phyloP scores from a whole-genome alignment of 78 protist species.

The Acrasis kona region DNA sequence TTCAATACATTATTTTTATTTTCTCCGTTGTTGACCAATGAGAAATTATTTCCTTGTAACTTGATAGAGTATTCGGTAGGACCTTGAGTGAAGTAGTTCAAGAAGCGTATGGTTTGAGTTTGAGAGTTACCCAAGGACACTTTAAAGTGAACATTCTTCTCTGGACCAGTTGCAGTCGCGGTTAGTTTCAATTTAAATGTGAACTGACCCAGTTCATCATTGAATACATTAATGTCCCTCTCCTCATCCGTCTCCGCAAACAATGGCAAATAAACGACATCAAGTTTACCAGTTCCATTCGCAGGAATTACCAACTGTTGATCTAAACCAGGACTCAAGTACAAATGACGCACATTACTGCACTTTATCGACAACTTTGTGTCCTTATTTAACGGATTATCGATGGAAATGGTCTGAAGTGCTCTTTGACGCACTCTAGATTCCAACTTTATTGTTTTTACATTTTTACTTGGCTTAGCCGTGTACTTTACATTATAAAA shows the following conservation, averaged over 20 bases:
- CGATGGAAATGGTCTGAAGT: constrained; percentile 11
- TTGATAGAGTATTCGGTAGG: constrained; percentile 6
- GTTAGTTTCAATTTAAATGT: constrained; percentile 17
- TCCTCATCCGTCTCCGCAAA: neutral
- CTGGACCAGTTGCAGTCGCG: constrained; percentile 17
- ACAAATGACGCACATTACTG: neutral
- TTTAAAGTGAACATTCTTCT: constrained; percentile 11
- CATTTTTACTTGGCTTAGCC: constrained; percentile 8
- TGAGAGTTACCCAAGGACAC: constrained; percentile 26
- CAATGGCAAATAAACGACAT: constrained; percentile 40
- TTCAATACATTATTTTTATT: neutral
- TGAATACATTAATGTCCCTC: constrained; percentile 3
- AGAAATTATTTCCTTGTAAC: neutral
- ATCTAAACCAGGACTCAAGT: neutral
- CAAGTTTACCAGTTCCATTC: neutral
- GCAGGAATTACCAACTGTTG: neutral
- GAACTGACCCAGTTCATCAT: constrained; percentile 39
- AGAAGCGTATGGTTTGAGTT: neutral
- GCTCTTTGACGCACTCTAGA: constrained; percentile 38
- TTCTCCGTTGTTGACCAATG: neutral
- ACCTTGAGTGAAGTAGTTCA: neutral
- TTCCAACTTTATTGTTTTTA: constrained; percentile 5
- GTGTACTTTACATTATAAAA: constrained; percentile 9
- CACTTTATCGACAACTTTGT: constrained; percentile 16
- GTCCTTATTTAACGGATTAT: constrained; percentile 38